Evolutionary conservation across 306 rosid genomes (phyloP).

Genomic region (Castanea mollissima): DNA sequence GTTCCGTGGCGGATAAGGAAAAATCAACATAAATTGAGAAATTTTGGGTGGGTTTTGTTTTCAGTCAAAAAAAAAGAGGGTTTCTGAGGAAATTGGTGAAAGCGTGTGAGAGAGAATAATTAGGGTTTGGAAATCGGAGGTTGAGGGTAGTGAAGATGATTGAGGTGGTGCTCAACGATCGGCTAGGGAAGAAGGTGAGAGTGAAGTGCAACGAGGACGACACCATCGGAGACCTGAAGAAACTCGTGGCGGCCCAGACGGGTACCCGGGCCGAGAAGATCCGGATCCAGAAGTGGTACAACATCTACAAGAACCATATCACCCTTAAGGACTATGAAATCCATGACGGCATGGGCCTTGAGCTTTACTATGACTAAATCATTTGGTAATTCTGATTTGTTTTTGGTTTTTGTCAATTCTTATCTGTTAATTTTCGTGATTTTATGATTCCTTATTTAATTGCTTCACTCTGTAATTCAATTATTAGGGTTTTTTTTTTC

Average conservation of each 20-base stretch:
- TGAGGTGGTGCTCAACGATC: conserved; percentile 89
- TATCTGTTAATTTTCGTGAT: neutral
- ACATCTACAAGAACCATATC: conserved; percentile 83
- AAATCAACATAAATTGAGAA: neutral
- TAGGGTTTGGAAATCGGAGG: neutral
- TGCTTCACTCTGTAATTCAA: neutral
- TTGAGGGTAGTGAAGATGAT: conserved; percentile 57
- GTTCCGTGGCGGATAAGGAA: neutral
- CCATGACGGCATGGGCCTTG: conserved; percentile 97
- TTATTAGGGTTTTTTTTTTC: too few species aligned
- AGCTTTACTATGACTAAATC: conserved; percentile 75
- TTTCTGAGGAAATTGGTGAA: too few species aligned
- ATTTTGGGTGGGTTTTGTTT: too few species aligned
- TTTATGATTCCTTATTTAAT: too few species aligned
- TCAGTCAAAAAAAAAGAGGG: too few species aligned
- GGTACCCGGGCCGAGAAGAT: conserved; percentile 81
- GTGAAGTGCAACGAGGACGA: conserved; percentile 92
- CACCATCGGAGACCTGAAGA: conserved; percentile 89
- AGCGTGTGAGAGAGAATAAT: neutral
- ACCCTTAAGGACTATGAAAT: conserved; percentile 88
- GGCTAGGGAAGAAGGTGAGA: conserved; percentile 90
- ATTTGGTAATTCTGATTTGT: neutral
- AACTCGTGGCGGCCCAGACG: conserved; percentile 95
- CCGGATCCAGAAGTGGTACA: conserved; percentile 82
- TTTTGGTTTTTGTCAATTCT: neutral